Evolutionary conservation across 2,329 filamentous ascomycete species (phyloP), one percentile per base, ranked within the genome.

Genomic region (Mollisiaceae sp.): DNA sequence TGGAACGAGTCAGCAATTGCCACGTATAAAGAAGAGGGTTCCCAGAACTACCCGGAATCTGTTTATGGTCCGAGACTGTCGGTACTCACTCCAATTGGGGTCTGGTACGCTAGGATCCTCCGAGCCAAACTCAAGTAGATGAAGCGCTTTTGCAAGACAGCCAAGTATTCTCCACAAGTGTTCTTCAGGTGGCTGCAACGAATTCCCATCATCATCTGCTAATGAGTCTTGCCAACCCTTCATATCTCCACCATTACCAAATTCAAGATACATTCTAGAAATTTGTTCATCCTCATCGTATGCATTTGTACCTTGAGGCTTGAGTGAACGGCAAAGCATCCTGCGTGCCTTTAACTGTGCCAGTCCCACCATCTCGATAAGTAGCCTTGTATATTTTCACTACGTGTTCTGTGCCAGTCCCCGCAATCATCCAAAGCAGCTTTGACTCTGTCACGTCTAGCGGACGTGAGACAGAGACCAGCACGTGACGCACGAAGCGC

Each of bases 201-300:
- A 4, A 38, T 2, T 14, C 8, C 6, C 2, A 38, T 22, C 6
- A 8, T 2, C 6, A 36, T n/a, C 2, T 8, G 4, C 4, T 38
- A 56, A 36, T 14, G 27, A 22, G 8, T 38, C 14, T 11, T 18
- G 8, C 54, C 18, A 56, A 15, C 15, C n/a, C 12, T 12, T 15
- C 38, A 54, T 24, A 54, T 38, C 45, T 9, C 59, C 43, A 20
- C 15, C 27, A 8, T 32, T 18, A 8, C 43, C 9, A 9, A 50
- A 39, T 20, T 61, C 59, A 36, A 61, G 59, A 39, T 61, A 61
- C 27, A 61, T 54, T 12, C 59, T 50, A 24, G 43, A 20, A 38
- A 61, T 43, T 32, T 54, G 38, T 8, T 22, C 3, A 22, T 36
- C 35, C 12, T 8, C 5, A 54, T 61, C 27, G 27, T 61, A 61